Base-by-base conservation (phyloP, 345 rosid species). In the Citropsis articulata region DNA sequence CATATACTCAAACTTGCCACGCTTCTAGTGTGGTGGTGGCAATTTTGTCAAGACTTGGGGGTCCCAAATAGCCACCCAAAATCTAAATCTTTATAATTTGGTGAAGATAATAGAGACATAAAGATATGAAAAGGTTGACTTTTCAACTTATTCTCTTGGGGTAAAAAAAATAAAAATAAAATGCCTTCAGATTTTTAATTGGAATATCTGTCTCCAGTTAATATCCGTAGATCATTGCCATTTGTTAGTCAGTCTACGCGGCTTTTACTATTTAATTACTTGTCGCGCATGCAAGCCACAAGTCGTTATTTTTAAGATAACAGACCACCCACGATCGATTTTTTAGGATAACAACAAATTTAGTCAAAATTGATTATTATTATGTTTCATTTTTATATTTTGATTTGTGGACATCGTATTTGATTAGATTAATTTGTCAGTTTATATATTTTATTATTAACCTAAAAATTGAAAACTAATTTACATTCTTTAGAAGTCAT, bases 1-100 rank as follows among this genome's bases (percentile, higher is more conserved):
- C 22, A 7, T 36, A 45, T 3, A 13, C 18, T 9, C 1, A 2
- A 19, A 66, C 66, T 67, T 38, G 73, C 10, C 66, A 36, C 56
- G 21, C 9, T 22, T 21, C 7, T 24, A 5, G 40, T 9, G 38
- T 25, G 57, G 27, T 36, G 38, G 36, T 56, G 3, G 24, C 71
- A 50, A 50, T 16, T 65, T 65, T 66, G 48, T 75, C 78, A 75
- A 75, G 27, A 6, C 2, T 48, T 24, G 53, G 12, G 71, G 71
- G 48, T n/a, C 78, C 78, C 48, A 48, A 75, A 16, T 6, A 21
- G 2, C 30, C 62, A 21, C 61, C 4, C 50, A 13, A 12, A 45
- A 12, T 45, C 50, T 31, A 28, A 22, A 42, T 63, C 62, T 19
- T 21, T 22, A 48, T 31, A 16, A 48, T 63, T 48, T 45, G 33